Evolutionary conservation across 495 filamentous ascomycete genomes (phyloP).

Genomic region (Lentithecium fluviatile): DNA sequence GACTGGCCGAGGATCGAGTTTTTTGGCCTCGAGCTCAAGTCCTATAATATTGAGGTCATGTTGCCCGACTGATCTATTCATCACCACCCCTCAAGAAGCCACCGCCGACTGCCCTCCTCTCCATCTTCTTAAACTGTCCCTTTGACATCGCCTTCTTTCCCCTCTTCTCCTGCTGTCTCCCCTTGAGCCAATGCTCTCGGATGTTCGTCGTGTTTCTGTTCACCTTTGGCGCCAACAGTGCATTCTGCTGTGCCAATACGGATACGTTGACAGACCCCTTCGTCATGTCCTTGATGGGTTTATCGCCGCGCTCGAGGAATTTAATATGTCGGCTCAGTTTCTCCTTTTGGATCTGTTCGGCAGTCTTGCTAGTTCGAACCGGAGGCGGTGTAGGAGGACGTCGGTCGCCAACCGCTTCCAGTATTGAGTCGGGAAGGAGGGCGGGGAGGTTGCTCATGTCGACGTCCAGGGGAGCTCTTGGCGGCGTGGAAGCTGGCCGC

Average conservation of each 20-base stretch:
- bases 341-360: slow-evolving; percentile 12
- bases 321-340: slow-evolving; percentile 48
- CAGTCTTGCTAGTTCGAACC: background rate
- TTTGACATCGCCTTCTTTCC: slow-evolving; percentile 2
- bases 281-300: slow-evolving; percentile 55
- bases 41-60: too few species aligned
- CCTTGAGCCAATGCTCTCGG: slow-evolving; percentile 51
- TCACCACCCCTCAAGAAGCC: slow-evolving; percentile 28
- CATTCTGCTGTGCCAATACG: slow-evolving; percentile 49
- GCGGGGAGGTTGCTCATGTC: slow-evolving; percentile 29
- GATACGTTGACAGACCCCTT: slow-evolving; percentile 54
- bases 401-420: slow-evolving; percentile 21
- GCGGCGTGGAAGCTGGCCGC: slow-evolving; percentile 20
- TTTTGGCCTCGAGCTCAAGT: too few species aligned
- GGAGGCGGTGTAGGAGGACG: slow-evolving; percentile 24
- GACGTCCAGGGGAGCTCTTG: slow-evolving; percentile 31
- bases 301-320: slow-evolving; percentile 53
- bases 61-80: too few species aligned
- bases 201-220: slow-evolving; percentile 50
- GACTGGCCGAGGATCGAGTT: too few species aligned
- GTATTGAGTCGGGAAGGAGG: slow-evolving; percentile 32
- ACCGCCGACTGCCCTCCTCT: slow-evolving; percentile 20
- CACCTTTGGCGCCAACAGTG: slow-evolving; percentile 51
- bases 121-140: slow-evolving; percentile 14
- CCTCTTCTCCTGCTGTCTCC: slow-evolving; percentile 22